Conservation (phyloP, 441 rosid species). For the Corymbia calophylla region DNA sequence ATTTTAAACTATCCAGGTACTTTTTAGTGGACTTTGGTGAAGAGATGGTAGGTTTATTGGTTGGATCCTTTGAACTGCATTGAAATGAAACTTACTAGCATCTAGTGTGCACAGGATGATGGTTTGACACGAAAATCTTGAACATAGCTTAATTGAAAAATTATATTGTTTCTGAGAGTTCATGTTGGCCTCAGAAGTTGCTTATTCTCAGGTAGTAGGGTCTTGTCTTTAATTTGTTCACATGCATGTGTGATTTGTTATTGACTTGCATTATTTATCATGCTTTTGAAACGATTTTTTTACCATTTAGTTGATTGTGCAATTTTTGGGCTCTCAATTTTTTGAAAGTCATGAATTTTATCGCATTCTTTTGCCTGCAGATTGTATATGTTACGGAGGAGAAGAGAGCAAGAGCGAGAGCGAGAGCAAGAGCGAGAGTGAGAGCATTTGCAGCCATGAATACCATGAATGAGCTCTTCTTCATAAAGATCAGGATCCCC, state of each 20-base stretch:
- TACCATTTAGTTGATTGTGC: not conserved
- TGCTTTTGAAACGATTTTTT: not conserved
- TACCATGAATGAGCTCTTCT: not conserved
- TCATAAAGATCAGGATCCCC: not conserved
- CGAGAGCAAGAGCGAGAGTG: not conserved
- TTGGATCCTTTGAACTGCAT: not conserved
- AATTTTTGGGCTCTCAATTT: not conserved
- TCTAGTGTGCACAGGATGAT: not conserved
- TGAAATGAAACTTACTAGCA: too few species aligned
- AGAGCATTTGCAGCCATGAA: not conserved
- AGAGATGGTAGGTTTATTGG: not conserved
- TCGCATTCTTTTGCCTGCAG: not conserved
- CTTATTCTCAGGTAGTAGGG: not conserved
- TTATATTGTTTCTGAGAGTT: not conserved
- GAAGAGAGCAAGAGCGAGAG: not conserved
- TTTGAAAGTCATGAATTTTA: not conserved
- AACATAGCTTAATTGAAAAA: not conserved
- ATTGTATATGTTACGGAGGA: not conserved
- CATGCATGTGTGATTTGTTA: not conserved
- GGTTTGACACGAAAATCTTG: not conserved
- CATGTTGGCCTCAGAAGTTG: not conserved
- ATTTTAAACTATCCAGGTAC: not conserved
- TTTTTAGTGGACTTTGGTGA: not conserved
- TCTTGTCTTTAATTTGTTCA: not conserved
- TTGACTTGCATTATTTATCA: not conserved